Conservation (phyloP, 1,139 yeast genomes). For the Debaryomycetaceae sp. region DNA sequence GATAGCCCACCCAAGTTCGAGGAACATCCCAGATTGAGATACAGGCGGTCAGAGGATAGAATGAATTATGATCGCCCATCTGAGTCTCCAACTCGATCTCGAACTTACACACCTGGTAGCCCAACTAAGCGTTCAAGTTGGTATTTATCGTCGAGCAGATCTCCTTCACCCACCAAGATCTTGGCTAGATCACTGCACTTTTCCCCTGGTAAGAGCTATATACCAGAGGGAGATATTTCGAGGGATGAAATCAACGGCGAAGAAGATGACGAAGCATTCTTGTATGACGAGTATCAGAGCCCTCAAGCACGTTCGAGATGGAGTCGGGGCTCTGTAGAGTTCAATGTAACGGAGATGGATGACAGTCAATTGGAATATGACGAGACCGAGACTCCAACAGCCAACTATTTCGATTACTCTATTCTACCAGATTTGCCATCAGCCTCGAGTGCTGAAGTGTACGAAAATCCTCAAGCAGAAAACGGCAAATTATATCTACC, state of each 20-base stretch:
- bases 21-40: not conserved
- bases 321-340: slow-evolving; percentile 11
- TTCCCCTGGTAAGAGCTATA: slow-evolving; percentile 4
- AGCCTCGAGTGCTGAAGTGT: not conserved
- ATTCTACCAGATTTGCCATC: slow-evolving; percentile 41
- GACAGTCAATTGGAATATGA: slow-evolving; percentile 8
- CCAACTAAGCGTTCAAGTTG: slow-evolving; percentile 2
- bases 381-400: slow-evolving; percentile 22
- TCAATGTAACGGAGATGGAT: slow-evolving; percentile 10
- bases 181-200: slow-evolving; percentile 15
- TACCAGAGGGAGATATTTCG: slow-evolving; percentile 1
- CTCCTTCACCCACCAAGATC: slow-evolving; percentile 31
- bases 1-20: not conserved
- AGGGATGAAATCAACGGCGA: slow-evolving; percentile 10
- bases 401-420: slow-evolving; percentile 37
- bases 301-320: slow-evolving; percentile 12
- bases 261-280: slow-evolving; percentile 7
- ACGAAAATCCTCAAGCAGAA: not conserved
- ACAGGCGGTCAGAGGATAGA: not conserved
- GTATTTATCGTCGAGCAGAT: slow-evolving; percentile 14
- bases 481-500: not conserved
- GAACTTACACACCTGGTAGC: slow-evolving; percentile 8
- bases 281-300: slow-evolving; percentile 8
- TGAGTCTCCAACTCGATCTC: slow-evolving; percentile 6
- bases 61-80: not conserved